Percentiles rank a stretch among this genome's conserved stretches.
Conservation (phyloP, 108 stramenopile species). For the Cyclotella atomus region DNA sequence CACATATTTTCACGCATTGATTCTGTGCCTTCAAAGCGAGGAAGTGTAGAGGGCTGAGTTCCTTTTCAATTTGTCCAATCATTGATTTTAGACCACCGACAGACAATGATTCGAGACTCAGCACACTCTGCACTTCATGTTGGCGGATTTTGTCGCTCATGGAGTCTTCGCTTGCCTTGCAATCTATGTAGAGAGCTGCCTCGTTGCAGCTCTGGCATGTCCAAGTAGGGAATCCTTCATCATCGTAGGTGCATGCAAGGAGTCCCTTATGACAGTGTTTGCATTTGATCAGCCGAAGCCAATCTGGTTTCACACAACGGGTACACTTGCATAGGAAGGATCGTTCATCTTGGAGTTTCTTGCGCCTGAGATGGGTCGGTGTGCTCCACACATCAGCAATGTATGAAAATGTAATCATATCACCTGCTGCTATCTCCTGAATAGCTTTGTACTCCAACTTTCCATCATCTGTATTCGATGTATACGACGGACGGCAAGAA, state of each 20-base stretch:
- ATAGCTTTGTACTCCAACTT: constrained; percentile 41
- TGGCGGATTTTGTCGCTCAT: not conserved
- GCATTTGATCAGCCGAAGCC: constrained; percentile 17
- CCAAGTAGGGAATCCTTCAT: not conserved
- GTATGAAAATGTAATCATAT: constrained; percentile 30
- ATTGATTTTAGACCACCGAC: not conserved
- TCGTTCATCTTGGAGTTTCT: constrained; percentile 7
- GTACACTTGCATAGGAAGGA: constrained; percentile 29
- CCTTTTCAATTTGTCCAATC: not conserved
- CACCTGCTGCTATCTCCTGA: constrained; percentile 27
- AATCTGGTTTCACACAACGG: constrained; percentile 31
- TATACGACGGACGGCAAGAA: constrained; percentile 29
- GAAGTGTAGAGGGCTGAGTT: constrained; percentile 4
- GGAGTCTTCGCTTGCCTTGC: not conserved
- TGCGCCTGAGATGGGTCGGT: constrained; percentile 20
- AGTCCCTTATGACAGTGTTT: not conserved
- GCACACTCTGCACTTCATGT: not conserved
- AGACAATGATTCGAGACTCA: not conserved
- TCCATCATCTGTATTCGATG: constrained; percentile 19
- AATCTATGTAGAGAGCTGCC: not conserved
- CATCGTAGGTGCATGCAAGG: not conserved
- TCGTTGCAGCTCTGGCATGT: not conserved
- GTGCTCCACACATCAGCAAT: constrained; percentile 9
- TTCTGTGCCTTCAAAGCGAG: not conserved
- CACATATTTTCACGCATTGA: not conserved